Conservation (phyloP, 2,329 filamentous ascomycete genomes). For the Chaetothyriales sp. region DNA sequence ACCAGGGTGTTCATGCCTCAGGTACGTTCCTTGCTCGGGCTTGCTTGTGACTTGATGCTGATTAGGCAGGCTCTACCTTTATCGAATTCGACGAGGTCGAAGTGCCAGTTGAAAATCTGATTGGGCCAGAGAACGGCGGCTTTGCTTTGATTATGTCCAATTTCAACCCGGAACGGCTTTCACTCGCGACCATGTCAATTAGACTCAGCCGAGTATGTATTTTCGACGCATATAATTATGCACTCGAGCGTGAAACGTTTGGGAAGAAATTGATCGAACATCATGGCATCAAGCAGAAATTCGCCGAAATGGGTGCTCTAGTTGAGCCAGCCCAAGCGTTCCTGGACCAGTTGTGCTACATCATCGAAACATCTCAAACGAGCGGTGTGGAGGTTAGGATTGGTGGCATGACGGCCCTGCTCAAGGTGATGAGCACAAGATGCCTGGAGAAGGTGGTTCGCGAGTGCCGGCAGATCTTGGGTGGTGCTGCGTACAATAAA, state of each 20-base stretch:
- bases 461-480: slow-evolving; percentile 44
- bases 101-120: slow-evolving; percentile 53
- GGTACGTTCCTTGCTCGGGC: slow-evolving; percentile 25
- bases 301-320: slow-evolving; percentile 53
- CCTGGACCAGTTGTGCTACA: slow-evolving; percentile 29
- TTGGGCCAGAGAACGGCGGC: slow-evolving; percentile 53
- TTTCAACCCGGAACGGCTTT: slow-evolving; percentile 64
- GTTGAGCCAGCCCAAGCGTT: slow-evolving; percentile 58
- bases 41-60: background rate
- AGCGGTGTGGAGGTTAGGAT: slow-evolving; percentile 36
- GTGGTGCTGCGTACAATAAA: slow-evolving; percentile 57
- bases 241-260: slow-evolving; percentile 53
- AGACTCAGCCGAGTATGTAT: slow-evolving; percentile 48
- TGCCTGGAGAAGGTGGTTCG: slow-evolving; percentile 39
- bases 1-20: slow-evolving; percentile 52
- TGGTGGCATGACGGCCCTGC: slow-evolving; percentile 55
- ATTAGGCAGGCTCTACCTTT: slow-evolving; percentile 50
- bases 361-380: slow-evolving; percentile 40
- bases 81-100: slow-evolving; percentile 65
- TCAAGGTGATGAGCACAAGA: slow-evolving; percentile 47
- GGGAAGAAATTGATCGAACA: slow-evolving; percentile 57
- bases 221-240: slow-evolving; percentile 45
- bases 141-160: slow-evolving; percentile 65
- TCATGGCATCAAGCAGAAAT: slow-evolving; percentile 54
- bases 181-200: slow-evolving; percentile 50